Percentiles rank a stretch among this genome's conserved stretches.
Evolutionary conservation across 2,329 filamentous ascomycete species (phyloP).

Genomic region (Pseudopithomyces maydicus): DNA sequence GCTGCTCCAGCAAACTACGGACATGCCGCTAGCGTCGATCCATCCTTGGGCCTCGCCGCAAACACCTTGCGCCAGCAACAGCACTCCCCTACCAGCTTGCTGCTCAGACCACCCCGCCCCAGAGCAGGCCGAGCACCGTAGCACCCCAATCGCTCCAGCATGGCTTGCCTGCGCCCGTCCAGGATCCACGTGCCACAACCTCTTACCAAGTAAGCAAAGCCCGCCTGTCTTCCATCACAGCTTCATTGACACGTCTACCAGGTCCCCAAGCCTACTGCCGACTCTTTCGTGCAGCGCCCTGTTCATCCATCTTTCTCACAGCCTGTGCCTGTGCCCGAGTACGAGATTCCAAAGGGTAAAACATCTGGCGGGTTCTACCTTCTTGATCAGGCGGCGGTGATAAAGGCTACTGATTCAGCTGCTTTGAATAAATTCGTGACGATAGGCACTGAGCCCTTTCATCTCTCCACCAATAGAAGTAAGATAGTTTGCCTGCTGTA

Average conservation of each 20-base stretch:
- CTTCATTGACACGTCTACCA: constrained; percentile 21
- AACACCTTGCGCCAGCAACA: constrained; percentile 34
- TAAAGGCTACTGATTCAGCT: constrained; percentile 50
- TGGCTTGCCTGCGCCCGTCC: constrained; percentile 22
- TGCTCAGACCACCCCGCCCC: constrained; percentile 27
- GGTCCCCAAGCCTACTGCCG: constrained; percentile 32
- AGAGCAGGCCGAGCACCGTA: constrained; percentile 30
- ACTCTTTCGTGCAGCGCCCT: constrained; percentile 30
- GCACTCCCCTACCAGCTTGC: constrained; percentile 38
- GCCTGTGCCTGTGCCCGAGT: constrained; percentile 34
- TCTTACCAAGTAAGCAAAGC: constrained; percentile 37
- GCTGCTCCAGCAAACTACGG: constrained; percentile 26
- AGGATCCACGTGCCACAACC: constrained; percentile 24
- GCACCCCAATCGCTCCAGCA: constrained; percentile 40
- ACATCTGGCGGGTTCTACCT: constrained; percentile 48
- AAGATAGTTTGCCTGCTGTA: constrained; percentile 25
- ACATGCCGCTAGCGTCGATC: constrained; percentile 34
- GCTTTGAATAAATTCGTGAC: constrained; percentile 51
- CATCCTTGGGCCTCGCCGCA: constrained; percentile 29
- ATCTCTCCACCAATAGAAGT: constrained; percentile 52
- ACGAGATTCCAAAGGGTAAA: constrained; percentile 41
- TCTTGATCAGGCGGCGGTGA: constrained; percentile 48
- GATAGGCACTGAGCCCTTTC: constrained; percentile 48
- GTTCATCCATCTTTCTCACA: constrained; percentile 19
- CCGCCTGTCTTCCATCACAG: not conserved